These are phyloP conservation scores for Phytopythium sindhum DNA, from an alignment of 352 stramenopile genomes.

Conservation along the genomic window DNA sequence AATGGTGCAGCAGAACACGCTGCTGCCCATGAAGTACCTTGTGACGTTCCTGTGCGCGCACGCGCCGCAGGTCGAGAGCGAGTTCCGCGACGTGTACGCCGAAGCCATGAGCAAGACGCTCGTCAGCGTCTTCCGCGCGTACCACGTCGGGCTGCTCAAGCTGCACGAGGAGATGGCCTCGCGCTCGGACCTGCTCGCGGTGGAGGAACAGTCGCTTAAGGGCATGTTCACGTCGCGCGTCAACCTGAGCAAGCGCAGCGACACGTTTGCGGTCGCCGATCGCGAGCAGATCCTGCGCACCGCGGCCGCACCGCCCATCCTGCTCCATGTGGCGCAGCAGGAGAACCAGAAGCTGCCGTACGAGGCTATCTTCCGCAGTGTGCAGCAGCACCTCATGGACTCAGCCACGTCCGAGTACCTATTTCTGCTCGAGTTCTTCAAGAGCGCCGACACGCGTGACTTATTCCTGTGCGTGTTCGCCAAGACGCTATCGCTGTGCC, in stretches of 20 bases:
- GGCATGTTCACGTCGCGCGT: conserved; percentile 84
- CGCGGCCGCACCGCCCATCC: conserved; percentile 81
- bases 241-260: conserved; percentile 94
- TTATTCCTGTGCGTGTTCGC: conserved; percentile 95
- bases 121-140: conserved; percentile 94
- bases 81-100: conserved; percentile 95
- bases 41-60: conserved; percentile 94
- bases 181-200: conserved; percentile 92
- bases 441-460: conserved; percentile 77
- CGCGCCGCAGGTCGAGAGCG: conserved; percentile 90
- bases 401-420: conserved; percentile 97
- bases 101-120: conserved; percentile 97
- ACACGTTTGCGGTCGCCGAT: conserved; percentile 92
- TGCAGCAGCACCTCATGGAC: conserved; percentile 98
- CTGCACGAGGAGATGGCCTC: conserved; percentile 93
- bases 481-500: conserved; percentile 92
- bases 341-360: conserved; percentile 93
- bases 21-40: conserved; percentile 96
- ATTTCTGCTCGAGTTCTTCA: conserved; percentile 95
- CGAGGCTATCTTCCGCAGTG: conserved; percentile 94
- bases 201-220: conserved; percentile 94
- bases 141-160: conserved; percentile 94
- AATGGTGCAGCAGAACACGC: conserved; percentile 96
- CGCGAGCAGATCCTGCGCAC: conserved; percentile 89
- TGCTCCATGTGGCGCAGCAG: conserved; percentile 93